Evolutionary conservation across 2,329 filamentous ascomycete genomes (phyloP).

Genomic region (Aspergillus brunneoviolaceus): DNA sequence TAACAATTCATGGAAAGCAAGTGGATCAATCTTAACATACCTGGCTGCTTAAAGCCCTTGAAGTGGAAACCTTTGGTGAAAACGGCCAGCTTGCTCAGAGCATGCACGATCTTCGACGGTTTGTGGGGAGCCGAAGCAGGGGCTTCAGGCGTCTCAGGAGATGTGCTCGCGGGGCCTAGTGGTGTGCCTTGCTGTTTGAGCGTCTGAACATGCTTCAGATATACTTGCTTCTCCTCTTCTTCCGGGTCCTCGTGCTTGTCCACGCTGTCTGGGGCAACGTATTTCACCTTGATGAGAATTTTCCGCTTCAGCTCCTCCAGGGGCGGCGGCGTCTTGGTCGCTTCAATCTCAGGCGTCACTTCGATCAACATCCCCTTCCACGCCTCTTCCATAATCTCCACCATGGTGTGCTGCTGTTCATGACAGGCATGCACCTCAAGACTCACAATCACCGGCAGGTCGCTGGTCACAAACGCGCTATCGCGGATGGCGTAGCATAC

Average conservation of each 20-base stretch:
- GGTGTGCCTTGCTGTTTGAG: slow-evolving; percentile 5
- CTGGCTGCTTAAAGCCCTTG: slow-evolving; percentile 66
- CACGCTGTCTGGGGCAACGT: slow-evolving; percentile 50
- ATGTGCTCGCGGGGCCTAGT: not conserved
- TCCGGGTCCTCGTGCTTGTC: slow-evolving; percentile 27
- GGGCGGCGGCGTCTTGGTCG: slow-evolving; percentile 58
- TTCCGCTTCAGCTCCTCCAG: slow-evolving; percentile 72
- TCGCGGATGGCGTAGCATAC: slow-evolving; percentile 80
- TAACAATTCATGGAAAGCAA: not conserved
- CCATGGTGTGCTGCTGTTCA: slow-evolving; percentile 88
- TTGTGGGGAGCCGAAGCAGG: slow-evolving; percentile 44
- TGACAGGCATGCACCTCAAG: slow-evolving; percentile 83
- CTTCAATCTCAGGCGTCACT: slow-evolving; percentile 56
- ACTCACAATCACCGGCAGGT: slow-evolving; percentile 84
- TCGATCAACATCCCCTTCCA: slow-evolving; percentile 77
- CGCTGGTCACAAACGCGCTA: slow-evolving; percentile 71
- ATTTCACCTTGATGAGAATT: slow-evolving; percentile 82
- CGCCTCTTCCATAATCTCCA: slow-evolving; percentile 86
- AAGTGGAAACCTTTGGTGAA: slow-evolving; percentile 88
- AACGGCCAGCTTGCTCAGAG: slow-evolving; percentile 71
- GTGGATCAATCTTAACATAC: slow-evolving; percentile 41
- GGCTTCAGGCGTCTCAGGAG: slow-evolving; percentile 1
- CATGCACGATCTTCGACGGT: slow-evolving; percentile 65
- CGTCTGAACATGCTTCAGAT: slow-evolving; percentile 1
- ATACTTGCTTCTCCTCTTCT: slow-evolving; percentile 4